Percentiles rank a stretch among this genome's conserved stretches.
Evolutionary conservation across 2,329 filamentous ascomycete genomes (phyloP).

Genomic region (Pseudogymnoascus sp.): DNA sequence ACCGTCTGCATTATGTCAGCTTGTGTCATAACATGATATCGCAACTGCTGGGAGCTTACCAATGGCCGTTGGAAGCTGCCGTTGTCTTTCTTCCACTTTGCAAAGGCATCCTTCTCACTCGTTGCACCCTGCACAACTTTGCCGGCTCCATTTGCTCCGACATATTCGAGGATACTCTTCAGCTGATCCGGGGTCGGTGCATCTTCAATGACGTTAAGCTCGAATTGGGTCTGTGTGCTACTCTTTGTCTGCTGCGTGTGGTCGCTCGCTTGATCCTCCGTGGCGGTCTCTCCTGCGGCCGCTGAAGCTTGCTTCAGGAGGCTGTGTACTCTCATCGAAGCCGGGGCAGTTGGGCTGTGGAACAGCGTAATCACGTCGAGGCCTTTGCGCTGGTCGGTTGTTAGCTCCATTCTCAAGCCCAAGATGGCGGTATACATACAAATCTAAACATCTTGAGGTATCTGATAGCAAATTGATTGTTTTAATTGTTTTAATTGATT

Average conservation of each 20-base stretch:
- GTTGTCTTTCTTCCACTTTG: conserved; percentile 63
- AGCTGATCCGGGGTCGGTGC: conserved; percentile 77
- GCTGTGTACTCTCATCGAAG: conserved; percentile 65
- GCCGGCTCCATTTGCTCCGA: conserved; percentile 53
- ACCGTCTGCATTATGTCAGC: conserved; percentile 49
- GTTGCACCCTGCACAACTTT: conserved; percentile 69
- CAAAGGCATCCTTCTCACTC: conserved; percentile 69
- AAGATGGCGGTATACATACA: conserved; percentile 19
- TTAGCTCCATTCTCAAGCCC: background rate
- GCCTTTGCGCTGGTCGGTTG: conserved; percentile 56
- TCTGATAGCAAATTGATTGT: conserved; percentile 4
- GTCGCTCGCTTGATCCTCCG: conserved; percentile 66
- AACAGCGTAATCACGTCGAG: conserved; percentile 94
- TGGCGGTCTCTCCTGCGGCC: conserved; percentile 58
- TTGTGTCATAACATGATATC: background rate
- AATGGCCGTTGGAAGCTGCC: conserved; percentile 68
- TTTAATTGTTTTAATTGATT: background rate
- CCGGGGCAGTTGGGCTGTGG: conserved; percentile 69
- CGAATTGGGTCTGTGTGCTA: conserved; percentile 62
- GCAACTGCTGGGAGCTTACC: conserved; percentile 43
- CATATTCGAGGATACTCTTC: conserved; percentile 75
- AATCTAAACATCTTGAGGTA: conserved; percentile 30
- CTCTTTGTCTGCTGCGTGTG: conserved; percentile 51
- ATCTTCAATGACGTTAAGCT: conserved; percentile 76
- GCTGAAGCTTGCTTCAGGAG: conserved; percentile 76